These are phyloP conservation scores for Avena eriantha DNA, from an alignment of 176 grass and related monocot genomes.

Conservation along the genomic window DNA sequence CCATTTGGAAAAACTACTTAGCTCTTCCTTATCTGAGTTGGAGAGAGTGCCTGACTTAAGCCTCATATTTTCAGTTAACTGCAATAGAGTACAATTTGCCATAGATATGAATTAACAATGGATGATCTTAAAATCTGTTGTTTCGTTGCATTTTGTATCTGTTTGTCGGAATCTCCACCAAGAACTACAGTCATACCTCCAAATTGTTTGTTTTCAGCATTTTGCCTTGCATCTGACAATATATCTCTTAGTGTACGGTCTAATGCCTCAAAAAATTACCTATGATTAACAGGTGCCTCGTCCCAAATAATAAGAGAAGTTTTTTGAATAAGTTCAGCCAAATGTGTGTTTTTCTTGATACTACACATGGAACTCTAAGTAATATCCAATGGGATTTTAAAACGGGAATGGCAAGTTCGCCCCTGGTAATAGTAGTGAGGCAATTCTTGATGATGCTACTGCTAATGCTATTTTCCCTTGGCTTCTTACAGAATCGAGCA, in stretches of 20 bases:
- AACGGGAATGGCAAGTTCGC: background rate
- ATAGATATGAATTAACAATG: no score
- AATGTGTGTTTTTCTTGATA: background rate
- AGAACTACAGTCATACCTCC: no score
- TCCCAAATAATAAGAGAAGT: background rate
- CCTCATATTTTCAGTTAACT: no score
- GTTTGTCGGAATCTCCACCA: background rate
- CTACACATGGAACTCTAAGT: background rate
- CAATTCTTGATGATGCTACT: background rate
- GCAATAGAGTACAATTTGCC: background rate
- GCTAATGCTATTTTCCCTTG: background rate
- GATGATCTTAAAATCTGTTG: background rate
- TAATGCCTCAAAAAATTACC: no score
- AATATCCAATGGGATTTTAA: background rate
- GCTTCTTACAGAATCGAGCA: background rate
- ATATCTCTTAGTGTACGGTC: background rate
- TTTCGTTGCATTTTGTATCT: background rate
- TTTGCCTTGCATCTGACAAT: background rate
- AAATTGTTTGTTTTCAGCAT: background rate
- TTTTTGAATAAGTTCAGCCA: background rate
- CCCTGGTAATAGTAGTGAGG: background rate
- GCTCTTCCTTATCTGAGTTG: no score
- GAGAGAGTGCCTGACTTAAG: no score
- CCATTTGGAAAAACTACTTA: no score
- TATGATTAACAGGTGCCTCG: background rate